These are phyloP conservation scores for Ceratocystis alfenasii DNA, from an alignment of 2,329 filamentous ascomycete genomes.

Conservation along the genomic window DNA sequence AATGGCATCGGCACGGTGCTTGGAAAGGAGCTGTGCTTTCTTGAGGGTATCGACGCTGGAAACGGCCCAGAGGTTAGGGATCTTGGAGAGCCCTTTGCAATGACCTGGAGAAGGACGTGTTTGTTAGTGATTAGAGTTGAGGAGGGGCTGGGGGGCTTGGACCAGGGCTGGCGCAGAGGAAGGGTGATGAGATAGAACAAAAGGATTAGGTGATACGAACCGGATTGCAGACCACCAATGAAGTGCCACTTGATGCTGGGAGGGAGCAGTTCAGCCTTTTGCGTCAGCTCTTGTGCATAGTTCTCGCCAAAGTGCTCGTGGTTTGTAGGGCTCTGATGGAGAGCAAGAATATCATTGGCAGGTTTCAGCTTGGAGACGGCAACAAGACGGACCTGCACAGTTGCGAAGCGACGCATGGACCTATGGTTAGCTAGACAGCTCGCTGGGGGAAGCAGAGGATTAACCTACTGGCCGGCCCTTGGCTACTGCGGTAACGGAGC, in stretches of 20 bases:
- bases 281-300: constrained; percentile 77
- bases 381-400: constrained; percentile 61
- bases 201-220: constrained; percentile 27
- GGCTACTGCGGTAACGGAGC: constrained; percentile 44
- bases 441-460: background rate
- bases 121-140: constrained; percentile 13
- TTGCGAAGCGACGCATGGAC: background rate
- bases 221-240: constrained; percentile 81
- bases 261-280: constrained; percentile 75
- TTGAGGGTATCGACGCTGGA: constrained; percentile 80
- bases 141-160: background rate
- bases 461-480: constrained; percentile 42
- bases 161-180: constrained; percentile 12
- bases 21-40: constrained; percentile 73
- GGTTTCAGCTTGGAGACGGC: constrained; percentile 96
- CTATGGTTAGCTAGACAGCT: background rate
- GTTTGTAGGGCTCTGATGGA: constrained; percentile 50
- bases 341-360: constrained; percentile 73
- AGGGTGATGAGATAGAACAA: background rate
- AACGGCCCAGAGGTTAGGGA: constrained; percentile 83
- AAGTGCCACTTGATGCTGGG: constrained; percentile 81
- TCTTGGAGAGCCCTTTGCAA: constrained; percentile 73
- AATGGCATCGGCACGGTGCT: constrained; percentile 53
- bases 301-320: constrained; percentile 91
- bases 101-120: constrained; percentile 48